These are phyloP conservation scores for Colletotrichum shisoi DNA, from an alignment of 2,329 filamentous ascomycete genomes.

Conservation along the genomic window DNA sequence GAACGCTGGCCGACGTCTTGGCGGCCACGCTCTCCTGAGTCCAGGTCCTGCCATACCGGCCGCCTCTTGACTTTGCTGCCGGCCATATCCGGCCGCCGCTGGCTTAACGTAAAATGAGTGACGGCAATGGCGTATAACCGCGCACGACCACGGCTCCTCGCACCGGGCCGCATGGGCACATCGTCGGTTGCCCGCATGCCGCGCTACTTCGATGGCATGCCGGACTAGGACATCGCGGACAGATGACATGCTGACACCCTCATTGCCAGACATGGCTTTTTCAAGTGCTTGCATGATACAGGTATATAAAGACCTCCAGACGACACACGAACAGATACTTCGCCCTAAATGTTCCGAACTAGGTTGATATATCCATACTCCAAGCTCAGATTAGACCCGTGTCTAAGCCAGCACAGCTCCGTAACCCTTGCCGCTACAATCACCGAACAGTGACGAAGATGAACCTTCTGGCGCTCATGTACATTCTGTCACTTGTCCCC, in stretches of 20 bases:
- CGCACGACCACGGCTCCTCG: conserved; percentile 25
- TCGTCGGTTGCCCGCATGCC: conserved; percentile 27
- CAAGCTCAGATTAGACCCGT: not conserved
- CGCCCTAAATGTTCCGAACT: not conserved
- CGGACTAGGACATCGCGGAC: not conserved
- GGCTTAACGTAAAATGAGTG: conserved; percentile 11
- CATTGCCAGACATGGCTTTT: too few relatives aligned
- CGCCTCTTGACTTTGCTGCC: not conserved
- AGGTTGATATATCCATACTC: not conserved
- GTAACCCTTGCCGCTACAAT: not conserved
- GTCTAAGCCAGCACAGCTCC: not conserved
- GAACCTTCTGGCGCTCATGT: not conserved
- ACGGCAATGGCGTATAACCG: not conserved
- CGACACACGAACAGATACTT: too few relatives aligned
- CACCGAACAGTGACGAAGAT: conserved; percentile 5
- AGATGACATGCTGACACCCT: not conserved
- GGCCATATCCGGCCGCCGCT: not conserved
- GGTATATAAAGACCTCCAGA: not conserved
- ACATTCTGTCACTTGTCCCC: conserved; percentile 5
- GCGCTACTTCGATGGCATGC: not conserved
- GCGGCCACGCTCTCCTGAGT: conserved; percentile 26
- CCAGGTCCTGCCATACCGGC: not conserved
- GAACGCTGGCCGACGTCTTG: conserved; percentile 1
- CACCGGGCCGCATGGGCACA: conserved; percentile 28
- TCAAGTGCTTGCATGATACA: not conserved